Conservation (phyloP, 345 rosid genomes). For the Firmiana major region DNA sequence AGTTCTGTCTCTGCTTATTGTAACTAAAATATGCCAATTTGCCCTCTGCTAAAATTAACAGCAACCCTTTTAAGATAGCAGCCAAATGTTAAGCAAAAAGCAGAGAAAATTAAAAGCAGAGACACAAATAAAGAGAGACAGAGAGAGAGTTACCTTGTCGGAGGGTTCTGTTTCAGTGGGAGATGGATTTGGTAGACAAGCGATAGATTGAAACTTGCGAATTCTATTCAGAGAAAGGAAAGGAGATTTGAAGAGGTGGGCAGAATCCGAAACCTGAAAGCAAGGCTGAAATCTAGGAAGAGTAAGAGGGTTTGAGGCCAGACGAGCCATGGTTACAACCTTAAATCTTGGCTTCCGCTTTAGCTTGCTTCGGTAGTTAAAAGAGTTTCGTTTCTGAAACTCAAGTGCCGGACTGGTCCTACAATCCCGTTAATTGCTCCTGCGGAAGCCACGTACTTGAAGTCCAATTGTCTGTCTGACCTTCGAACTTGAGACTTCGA, state of each 20-base stretch:
- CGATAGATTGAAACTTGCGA: conserved; percentile 26
- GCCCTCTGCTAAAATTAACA: neutral
- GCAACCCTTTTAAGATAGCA: neutral
- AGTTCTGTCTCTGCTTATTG: neutral
- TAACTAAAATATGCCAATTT: neutral
- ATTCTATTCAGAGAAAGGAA: neutral
- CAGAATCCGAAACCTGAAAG: conserved; percentile 17
- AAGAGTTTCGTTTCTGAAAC: neutral
- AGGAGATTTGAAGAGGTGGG: conserved; percentile 7
- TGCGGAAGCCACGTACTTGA: neutral
- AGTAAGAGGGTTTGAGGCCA: conserved; percentile 28
- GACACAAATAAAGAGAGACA: neutral
- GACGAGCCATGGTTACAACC: neutral
- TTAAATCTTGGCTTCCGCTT: neutral
- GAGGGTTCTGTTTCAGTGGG: conserved; percentile 18
- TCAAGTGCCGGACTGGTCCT: neutral
- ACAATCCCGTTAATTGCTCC: neutral
- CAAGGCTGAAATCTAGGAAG: conserved; percentile 38
- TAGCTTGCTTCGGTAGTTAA: neutral
- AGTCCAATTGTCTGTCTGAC: neutral
- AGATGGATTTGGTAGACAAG: conserved; percentile 41
- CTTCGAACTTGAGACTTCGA: neutral
- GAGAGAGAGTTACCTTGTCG: conserved; percentile 6
- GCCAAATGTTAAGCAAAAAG: neutral
- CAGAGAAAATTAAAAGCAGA: neutral